Evolutionary conservation across 371 early-diverging fungal genomes (phyloP).

Genomic region (Capillidium heterosporum): DNA sequence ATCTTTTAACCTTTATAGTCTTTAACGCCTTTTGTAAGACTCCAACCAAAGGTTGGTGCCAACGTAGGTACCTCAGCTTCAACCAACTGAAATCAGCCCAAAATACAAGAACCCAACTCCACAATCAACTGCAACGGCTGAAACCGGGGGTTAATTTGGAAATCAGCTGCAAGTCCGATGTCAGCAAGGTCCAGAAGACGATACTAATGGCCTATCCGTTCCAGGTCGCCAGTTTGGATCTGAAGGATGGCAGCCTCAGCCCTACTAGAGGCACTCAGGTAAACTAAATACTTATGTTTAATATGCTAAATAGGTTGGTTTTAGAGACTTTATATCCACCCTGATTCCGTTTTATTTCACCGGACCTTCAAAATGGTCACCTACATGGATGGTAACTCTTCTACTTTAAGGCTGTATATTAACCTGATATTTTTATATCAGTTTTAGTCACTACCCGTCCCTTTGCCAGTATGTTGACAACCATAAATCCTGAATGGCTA

Average conservation of each 20-base stretch:
- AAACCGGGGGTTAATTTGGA: conserved; percentile 24
- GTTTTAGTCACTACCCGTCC: conserved; percentile 52
- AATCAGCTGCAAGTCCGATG: conserved; percentile 14
- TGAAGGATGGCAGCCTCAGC: conserved; percentile 41
- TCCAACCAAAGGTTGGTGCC: conserved; percentile 43
- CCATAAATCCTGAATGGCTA: conserved; percentile 49
- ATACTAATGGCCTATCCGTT: conserved; percentile 56
- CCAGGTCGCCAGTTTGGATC: conserved; percentile 46
- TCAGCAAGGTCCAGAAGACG: conserved; percentile 38
- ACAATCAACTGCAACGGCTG: conserved; percentile 26
- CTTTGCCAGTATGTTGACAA: conserved; percentile 52
- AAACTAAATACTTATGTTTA: too few relatives aligned
- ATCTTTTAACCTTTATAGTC: conserved; percentile 36
- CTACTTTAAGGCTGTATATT: neutral
- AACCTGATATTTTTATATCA: neutral
- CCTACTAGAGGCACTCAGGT: conserved; percentile 37
- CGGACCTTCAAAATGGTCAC: conserved; percentile 59
- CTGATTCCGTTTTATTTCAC: conserved; percentile 52
- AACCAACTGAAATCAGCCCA: conserved; percentile 46
- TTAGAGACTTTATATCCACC: conserved; percentile 36
- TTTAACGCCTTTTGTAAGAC: conserved; percentile 40
- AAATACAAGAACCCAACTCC: conserved; percentile 46
- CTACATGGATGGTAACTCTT: conserved; percentile 41
- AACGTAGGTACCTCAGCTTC: conserved; percentile 47
- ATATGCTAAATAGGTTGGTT: neutral